Evolutionary conservation across 306 rosid species (phyloP), one percentile per base, ranked within the genome.

Genomic region (Sophora flavescens): DNA sequence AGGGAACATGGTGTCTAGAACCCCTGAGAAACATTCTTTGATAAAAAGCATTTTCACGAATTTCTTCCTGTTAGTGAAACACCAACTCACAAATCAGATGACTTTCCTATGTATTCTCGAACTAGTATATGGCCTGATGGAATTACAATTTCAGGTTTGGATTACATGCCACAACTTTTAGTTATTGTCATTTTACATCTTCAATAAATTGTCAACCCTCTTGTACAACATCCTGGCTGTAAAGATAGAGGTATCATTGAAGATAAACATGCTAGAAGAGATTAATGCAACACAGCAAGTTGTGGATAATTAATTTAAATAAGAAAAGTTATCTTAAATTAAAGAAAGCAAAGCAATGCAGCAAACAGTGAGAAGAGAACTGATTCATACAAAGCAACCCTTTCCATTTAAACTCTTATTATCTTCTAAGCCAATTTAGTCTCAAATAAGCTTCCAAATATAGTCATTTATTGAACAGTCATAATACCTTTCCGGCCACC

Each of bases 401-500:
- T 22, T 76, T 68, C 73, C 35, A 8, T 30, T 61, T 51, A 16
- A 79, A 68, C 61, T 41, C 32, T 80, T 39, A 62, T 7, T 45
- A 16, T 41, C 51, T 59, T 58, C 77, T 26, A 36, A 61, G 64
- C 64, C 41, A 76, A 41, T 70, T 42, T 64, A 68, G 57, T 28
- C 66, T 30, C 47, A 30, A 22, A 38, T 45, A 65, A 63, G 7
- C 30, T 78, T 58, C 50, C 17, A 80, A 65, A 17, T 62, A 47
- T 14, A 47, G 6, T 44, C 36, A 72, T 44, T 75, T 10, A 80
- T 51, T 11, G 48, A 53, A 57, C 69, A 5, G 28, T 26, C 62
- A 51, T 33, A 65, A 63, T 85, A 95, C 98, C 98, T 88, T 92
- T 92, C 69, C 91, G 90, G 72, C 98, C 98, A 79, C 98, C 98